These are phyloP conservation scores for Verticillium nonalfalfae DNA, from an alignment of 2,329 filamentous ascomycete genomes.

Conservation along the genomic window DNA sequence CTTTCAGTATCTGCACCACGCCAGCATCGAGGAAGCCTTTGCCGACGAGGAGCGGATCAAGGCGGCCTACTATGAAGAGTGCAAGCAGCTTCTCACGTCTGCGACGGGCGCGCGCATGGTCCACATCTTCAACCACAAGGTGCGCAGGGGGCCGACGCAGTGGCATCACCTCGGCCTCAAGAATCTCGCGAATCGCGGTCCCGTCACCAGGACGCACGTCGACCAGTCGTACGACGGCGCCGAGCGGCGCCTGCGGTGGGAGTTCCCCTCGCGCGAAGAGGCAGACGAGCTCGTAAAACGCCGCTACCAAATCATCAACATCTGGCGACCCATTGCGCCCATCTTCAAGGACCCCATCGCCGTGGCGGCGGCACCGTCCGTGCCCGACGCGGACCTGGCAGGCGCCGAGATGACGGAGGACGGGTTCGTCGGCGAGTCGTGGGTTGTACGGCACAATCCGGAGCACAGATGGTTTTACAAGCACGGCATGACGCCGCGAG, in stretches of 20 bases:
- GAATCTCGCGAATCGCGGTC: slow-evolving; percentile 49
- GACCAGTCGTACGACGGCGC: slow-evolving; percentile 45
- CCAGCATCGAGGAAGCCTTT: slow-evolving; percentile 24
- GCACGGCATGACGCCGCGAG: slow-evolving; percentile 40
- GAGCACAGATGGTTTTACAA: slow-evolving; percentile 47
- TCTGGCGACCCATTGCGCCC: slow-evolving; percentile 28
- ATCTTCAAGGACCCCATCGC: slow-evolving; percentile 40
- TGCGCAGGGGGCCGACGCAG: slow-evolving; percentile 42
- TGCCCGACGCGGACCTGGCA: slow-evolving; percentile 44
- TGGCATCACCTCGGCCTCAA: slow-evolving; percentile 64
- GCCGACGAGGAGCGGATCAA: slow-evolving; percentile 53
- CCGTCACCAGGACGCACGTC: slow-evolving; percentile 33
- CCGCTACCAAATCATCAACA: slow-evolving; percentile 49
- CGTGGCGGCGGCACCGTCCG: slow-evolving; percentile 42
- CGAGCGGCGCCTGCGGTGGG: slow-evolving; percentile 21
- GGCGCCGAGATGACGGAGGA: slow-evolving; percentile 43
- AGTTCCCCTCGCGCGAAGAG: slow-evolving; percentile 31
- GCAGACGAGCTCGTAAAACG: slow-evolving; percentile 24
- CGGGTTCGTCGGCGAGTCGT: slow-evolving; percentile 41
- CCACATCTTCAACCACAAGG: slow-evolving; percentile 68
- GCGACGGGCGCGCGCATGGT: slow-evolving; percentile 55
- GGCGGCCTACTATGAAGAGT: slow-evolving; percentile 64
- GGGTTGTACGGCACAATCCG: slow-evolving; percentile 31
- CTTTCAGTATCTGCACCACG: slow-evolving; percentile 28
- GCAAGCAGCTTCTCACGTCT: slow-evolving; percentile 59